Base-by-base conservation (phyloP, 2,329 filamentous ascomycete species). In the Teratosphaeria gauchensis region DNA sequence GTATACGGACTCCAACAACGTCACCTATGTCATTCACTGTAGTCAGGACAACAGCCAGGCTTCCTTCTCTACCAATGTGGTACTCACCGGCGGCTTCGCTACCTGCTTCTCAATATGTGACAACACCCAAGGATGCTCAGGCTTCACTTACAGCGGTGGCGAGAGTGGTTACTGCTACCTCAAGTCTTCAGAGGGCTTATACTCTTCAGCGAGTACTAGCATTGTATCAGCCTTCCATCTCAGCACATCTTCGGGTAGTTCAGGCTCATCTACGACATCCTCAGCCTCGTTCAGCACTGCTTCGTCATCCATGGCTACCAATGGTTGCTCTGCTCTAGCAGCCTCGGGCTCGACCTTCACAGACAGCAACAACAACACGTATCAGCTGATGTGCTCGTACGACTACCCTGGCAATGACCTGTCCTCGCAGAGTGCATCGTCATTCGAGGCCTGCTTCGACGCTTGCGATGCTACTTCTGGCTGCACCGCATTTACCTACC, bases 401-500 rank as follows among this genome's bases (percentile, higher is more conserved):
- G 58, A 61, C 42, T 61, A 61, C 30, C 6, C 8, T n/a, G 59
- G 56, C 4, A 48, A 54, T 24, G 54, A 61, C 30, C 12, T 58
- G 1, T 42, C 38, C 8, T 12, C 31, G 1, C n/a, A 4, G 19
- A 28, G 21, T 16, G n/a, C 32, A 12, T 31, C 31, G 48, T 38
- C 16, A 12, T 60, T 58, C 24, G 28, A 31, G 9, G 60, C 31
- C 31, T 62, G 60, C 58, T 62, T 61, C 55, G 51, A 12, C 11
- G 14, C 52, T 14, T 65, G 63, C 24, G 61, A 63, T 56, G 38
- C 53, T 16, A 59, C 52, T 16, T 31, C 56, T 14, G 53, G 56
- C 11, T 65, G 63, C 42, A 56, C 57, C 32, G 63, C 56, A 4
- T 65, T 64, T 33, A 31, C 60, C n/a, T 64, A 56, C 51, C 53